These are phyloP conservation scores for Cucurbita pepo DNA, from an alignment of 306 rosid genomes.

Conservation along the genomic window DNA sequence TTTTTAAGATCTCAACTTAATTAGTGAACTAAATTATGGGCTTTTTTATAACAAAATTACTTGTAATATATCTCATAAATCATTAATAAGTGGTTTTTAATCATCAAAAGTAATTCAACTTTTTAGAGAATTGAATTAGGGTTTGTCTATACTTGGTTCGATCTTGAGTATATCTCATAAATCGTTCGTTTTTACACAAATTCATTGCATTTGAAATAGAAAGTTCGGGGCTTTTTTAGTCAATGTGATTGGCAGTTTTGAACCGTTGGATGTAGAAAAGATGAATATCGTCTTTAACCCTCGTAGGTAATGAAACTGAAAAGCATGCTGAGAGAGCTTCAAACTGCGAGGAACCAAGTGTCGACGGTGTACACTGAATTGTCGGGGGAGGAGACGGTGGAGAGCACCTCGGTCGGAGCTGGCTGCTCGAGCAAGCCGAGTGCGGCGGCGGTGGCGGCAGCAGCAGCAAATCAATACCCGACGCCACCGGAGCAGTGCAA, in stretches of 20 bases:
- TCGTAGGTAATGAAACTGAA: constrained; percentile 54
- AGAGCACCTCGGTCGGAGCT: constrained; percentile 45
- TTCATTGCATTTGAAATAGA: not conserved
- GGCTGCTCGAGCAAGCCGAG: constrained; percentile 21
- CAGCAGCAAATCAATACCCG: not conserved
- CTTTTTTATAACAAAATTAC: not conserved
- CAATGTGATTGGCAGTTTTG: too few species aligned
- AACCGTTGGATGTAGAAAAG: too few species aligned
- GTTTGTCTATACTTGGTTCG: too few species aligned
- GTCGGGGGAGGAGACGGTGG: constrained; percentile 84
- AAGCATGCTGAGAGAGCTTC: constrained; percentile 45
- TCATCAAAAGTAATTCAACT: too few species aligned
- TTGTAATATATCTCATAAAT: too few species aligned
- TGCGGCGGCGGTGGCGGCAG: not conserved
- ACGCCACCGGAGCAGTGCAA: constrained; percentile 20
- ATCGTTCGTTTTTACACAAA: too few species aligned
- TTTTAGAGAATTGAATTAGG: too few species aligned
- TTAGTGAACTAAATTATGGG: not conserved
- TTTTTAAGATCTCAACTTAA: not conserved
- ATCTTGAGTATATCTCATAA: too few species aligned
- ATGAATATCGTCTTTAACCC: not conserved
- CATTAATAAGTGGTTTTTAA: too few species aligned
- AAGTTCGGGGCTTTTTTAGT: not conserved
- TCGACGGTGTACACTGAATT: constrained; percentile 54
- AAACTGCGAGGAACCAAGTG: constrained; percentile 35